Conservation (phyloP, 805 yeast genomes). For the Metschnikowia baotianmanensis region DNA sequence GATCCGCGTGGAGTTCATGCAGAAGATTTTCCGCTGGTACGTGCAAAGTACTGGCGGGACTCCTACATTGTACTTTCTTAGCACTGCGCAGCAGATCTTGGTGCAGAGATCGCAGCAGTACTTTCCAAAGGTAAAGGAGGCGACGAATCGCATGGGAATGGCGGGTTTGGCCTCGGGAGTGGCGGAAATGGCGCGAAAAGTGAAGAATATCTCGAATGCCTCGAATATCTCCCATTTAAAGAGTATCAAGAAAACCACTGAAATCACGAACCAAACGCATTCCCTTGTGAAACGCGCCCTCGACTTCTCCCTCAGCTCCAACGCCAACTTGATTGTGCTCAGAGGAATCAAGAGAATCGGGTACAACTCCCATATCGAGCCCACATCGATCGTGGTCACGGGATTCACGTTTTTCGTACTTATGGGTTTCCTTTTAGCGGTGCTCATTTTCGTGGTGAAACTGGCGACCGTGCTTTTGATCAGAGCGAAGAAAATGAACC, state of each 20-base stretch:
- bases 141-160: too few relatives aligned
- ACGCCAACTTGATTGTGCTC: conserved; percentile 57
- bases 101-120: conserved; percentile 62
- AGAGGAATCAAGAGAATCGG: conserved; percentile 89
- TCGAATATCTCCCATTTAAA: too few relatives aligned
- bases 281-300: conserved; percentile 29
- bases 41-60: conserved; percentile 86
- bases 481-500: conserved; percentile 49
- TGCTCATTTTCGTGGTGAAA: conserved; percentile 54
- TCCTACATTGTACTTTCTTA: conserved; percentile 66
- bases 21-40: conserved; percentile 79
- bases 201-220: too few relatives aligned
- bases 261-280: too few relatives aligned
- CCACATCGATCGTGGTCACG: conserved; percentile 78
- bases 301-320: conserved; percentile 47
- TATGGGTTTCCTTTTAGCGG: conserved; percentile 70
- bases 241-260: too few relatives aligned
- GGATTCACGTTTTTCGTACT: conserved; percentile 84
- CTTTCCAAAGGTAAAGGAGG: too few relatives aligned
- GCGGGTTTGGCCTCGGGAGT: too few relatives aligned
- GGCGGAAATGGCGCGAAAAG: too few relatives aligned
- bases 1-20: conserved; percentile 78
- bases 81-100: conserved; percentile 62
- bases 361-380: conserved; percentile 72
- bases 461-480: conserved; percentile 47